phyloP scores from a whole-genome alignment of 83 land plant species.

The Thuja plicata region DNA sequence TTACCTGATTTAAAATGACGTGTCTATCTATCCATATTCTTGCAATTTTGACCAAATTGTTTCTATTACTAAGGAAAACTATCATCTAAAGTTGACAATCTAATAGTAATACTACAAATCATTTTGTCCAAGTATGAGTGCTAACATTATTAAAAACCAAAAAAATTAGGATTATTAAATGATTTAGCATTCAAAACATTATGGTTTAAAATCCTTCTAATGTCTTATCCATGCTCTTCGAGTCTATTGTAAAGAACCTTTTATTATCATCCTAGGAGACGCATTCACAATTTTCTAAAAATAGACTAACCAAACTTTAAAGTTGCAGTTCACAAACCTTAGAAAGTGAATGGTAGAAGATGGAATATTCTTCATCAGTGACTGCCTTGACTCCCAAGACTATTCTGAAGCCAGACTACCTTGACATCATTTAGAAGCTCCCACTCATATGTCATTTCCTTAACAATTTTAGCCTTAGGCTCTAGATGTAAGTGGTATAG shows the following conservation, averaged over 20 bases:
- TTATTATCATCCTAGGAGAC: neutral
- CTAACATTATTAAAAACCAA: no score
- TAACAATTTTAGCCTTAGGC: conserved; percentile 74
- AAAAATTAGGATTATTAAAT: no score
- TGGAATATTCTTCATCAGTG: conserved; percentile 92
- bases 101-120: neutral
- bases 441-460: conserved; percentile 89
- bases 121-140: neutral
- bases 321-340: conserved; percentile 57
- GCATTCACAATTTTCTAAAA: neutral
- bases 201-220: neutral
- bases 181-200: neutral
- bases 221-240: neutral
- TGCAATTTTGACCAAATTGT: neutral
- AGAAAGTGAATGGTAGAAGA: conserved; percentile 83
- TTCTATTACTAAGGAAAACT: neutral
- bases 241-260: neutral
- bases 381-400: conserved; percentile 99
- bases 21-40: neutral
- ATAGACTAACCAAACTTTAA: neutral
- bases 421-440: conserved; percentile 92
- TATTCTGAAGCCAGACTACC: conserved; percentile 90
- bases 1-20: conserved; percentile 31
- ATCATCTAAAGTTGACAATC: neutral
- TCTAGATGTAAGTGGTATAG: conserved; percentile 22